A percentile compares a stretch with the other conserved stretches of the same genome.
phyloP scores from a whole-genome alignment of 805 yeast genomes.

The Candida tammaniensis region DNA sequence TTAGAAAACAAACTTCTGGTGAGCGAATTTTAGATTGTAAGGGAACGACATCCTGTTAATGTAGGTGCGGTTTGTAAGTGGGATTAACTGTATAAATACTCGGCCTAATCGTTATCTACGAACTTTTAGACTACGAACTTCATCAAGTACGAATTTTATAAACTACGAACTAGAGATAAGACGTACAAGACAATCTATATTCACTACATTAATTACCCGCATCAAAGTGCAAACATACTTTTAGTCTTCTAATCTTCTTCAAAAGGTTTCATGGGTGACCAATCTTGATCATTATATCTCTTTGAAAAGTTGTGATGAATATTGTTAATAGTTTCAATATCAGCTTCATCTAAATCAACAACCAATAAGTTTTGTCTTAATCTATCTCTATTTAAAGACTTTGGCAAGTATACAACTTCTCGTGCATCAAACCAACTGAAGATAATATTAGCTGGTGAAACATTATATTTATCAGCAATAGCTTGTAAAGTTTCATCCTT shows the following conservation, averaged over 20 bases:
- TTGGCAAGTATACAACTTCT: conserved; percentile 48
- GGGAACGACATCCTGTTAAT: too few relatives aligned
- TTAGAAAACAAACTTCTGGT: too few relatives aligned
- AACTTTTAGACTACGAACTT: too few relatives aligned
- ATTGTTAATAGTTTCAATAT: conserved; percentile 27
- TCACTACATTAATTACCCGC: not conserved
- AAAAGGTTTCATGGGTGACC: conserved; percentile 21
- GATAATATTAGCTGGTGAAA: conserved; percentile 49
- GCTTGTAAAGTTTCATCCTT: conserved; percentile 39
- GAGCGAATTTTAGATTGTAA: too few relatives aligned
- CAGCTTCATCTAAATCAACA: conserved; percentile 32
- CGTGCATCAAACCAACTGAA: conserved; percentile 61
- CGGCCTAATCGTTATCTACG: too few relatives aligned
- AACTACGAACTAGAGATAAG: too few relatives aligned
- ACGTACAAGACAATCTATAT: not conserved
- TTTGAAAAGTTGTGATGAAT: conserved; percentile 25
- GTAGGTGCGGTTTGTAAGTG: too few relatives aligned
- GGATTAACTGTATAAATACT: too few relatives aligned
- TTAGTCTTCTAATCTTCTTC: conserved; percentile 13
- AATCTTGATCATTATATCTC: conserved; percentile 36
- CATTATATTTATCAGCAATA: conserved; percentile 43
- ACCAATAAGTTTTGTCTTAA: conserved; percentile 34
- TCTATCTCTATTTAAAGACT: conserved; percentile 28
- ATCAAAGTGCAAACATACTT: too few relatives aligned
- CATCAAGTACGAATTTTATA: too few relatives aligned